These are phyloP conservation scores for Suillus paluster DNA, from an alignment of 768 basidiomycete species.

Conservation along the genomic window DNA sequence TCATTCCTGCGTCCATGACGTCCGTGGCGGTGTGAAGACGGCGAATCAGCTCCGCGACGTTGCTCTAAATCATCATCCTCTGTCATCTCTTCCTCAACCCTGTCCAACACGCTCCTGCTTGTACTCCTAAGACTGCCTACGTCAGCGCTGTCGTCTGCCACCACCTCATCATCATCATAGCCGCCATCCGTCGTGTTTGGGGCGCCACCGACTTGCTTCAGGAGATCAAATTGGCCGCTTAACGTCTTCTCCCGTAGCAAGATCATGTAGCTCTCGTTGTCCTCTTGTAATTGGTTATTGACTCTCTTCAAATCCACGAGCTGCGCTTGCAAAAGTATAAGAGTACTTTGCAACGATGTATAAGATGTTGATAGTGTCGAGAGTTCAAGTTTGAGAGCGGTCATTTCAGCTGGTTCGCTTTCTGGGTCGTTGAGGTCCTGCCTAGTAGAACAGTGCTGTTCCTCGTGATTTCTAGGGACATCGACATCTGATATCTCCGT, in stretches of 20 bases:
- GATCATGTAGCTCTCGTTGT: constrained; percentile 97
- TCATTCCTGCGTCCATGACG: constrained; percentile 57
- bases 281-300: constrained; percentile 88
- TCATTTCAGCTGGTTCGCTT: constrained; percentile 86
- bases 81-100: constrained; percentile 57
- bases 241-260: constrained; percentile 90
- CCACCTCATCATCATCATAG: constrained; percentile 36
- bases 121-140: constrained; percentile 60
- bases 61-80: constrained; percentile 49
- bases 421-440: constrained; percentile 67
- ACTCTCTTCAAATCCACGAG: constrained; percentile 86
- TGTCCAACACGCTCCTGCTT: constrained; percentile 61
- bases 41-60: constrained; percentile 40
- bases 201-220: constrained; percentile 64
- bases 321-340: constrained; percentile 84
- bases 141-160: constrained; percentile 46
- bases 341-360: constrained; percentile 79
- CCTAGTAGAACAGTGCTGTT: constrained; percentile 28
- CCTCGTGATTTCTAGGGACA: constrained; percentile 27
- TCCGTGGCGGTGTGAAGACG: constrained; percentile 46
- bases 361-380: constrained; percentile 88
- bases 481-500: constrained; percentile 42
- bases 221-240: constrained; percentile 83
- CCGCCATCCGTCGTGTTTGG: constrained; percentile 45
- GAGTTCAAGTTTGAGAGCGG: constrained; percentile 79